Evolutionary conservation across 2,329 filamentous ascomycete species (phyloP), one percentile per base, ranked within the genome.

Genomic region (Colletotrichum trifolii): DNA sequence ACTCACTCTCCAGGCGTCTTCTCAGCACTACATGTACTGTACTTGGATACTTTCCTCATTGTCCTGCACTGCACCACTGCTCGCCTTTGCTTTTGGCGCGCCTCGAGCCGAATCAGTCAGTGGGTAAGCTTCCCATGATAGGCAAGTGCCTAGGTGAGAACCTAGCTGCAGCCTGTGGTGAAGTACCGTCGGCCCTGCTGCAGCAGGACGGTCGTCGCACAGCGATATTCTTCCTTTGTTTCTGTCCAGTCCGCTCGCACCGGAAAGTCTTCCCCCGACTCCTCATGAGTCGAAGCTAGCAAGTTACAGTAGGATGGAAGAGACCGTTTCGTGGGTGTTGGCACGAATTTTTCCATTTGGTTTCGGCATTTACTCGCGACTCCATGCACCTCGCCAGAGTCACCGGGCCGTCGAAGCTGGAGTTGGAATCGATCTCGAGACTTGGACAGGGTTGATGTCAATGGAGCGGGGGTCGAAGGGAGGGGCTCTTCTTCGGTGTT

Each of bases 401-500:
- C 40, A 45, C 52, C 58, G 58, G 63, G 46, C 15, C 54, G 53
- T 55, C 57, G 40, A 9, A n/a, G 25, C 13, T 58, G 6, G 46
- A 42, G n/a, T 50, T 58, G 40, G 8, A 54, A 34, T 40, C 40
- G 52, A 34, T n/a, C 47, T 33, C n/a, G 46, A 43, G 48, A 57
- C 52, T 57, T 63, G 58, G 60, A 63, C 63, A 66, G 58, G 63
- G 63, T 62, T 66, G 63, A 66, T 66, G 63, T 63, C 63, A 66
- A 66, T 62, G 59, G 58, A 66, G 58, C 25, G 25, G 25, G 58
- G 63, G 58, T 33, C 40, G 33, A 50, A 54, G 50, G 39, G 56
- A 61, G 63, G 58, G 58, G 47, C 57, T 55, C 17, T 25, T 56
- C 33, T 54, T 65, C 52, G 52, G 62, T 62, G 46, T 62, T 56